These are phyloP conservation scores for Kwoniella bestiolae DNA, from an alignment of 768 basidiomycete genomes.

Conservation along the genomic window DNA sequence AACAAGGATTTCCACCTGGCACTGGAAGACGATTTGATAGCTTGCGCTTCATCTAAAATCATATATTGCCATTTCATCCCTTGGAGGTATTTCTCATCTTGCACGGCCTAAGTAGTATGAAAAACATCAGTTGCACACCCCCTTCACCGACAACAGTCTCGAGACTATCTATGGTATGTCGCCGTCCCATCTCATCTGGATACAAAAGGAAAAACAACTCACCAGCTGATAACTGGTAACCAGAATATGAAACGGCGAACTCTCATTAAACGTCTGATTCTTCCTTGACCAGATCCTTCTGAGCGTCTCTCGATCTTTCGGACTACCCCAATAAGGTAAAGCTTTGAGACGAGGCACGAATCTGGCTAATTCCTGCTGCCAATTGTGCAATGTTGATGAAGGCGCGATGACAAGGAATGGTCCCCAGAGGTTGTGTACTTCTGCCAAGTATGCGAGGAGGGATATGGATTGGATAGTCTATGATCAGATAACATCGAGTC, in stretches of 20 bases:
- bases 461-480: slow-evolving; percentile 96
- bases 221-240: slow-evolving; percentile 97
- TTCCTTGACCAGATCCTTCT: slow-evolving; percentile 99
- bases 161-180: no score
- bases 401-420: slow-evolving; percentile 98
- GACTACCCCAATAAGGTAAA: slow-evolving; percentile 96
- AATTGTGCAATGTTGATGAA: slow-evolving; percentile 95
- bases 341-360: slow-evolving; percentile 94
- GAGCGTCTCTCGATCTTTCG: slow-evolving; percentile 90
- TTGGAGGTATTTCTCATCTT: slow-evolving; percentile 98
- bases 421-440: slow-evolving; percentile 98
- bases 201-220: slow-evolving; percentile 53
- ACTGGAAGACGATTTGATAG: slow-evolving; percentile 96
- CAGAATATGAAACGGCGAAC: slow-evolving; percentile 93
- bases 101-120: slow-evolving; percentile 90
- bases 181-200: no score
- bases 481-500: no score
- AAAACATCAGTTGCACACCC: no score
- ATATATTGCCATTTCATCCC: slow-evolving; percentile 99
- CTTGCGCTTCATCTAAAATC: slow-evolving; percentile 99
- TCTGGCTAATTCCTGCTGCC: slow-evolving; percentile 97
- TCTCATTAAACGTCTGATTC: slow-evolving; percentile 90
- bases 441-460: slow-evolving; percentile 90
- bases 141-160: no score
- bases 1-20: slow-evolving; percentile 96